These are phyloP conservation scores for Lactuca sativa DNA, from an alignment of 129 eudicot genomes.

Conservation along the genomic window DNA sequence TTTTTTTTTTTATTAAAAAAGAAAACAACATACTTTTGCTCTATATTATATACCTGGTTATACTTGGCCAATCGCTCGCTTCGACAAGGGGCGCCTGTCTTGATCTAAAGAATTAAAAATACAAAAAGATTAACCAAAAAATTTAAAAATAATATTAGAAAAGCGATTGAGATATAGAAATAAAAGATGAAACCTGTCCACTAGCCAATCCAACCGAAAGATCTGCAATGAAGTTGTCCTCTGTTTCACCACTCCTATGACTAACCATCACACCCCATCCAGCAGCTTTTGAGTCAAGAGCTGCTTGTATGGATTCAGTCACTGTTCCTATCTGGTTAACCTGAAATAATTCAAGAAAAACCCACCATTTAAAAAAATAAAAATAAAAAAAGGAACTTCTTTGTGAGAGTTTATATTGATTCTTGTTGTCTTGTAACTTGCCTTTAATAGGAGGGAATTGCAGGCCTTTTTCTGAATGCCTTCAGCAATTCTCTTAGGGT, in stretches of 20 bases:
- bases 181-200: conserved; percentile 66
- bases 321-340: conserved; percentile 98
- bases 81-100: conserved; percentile 98
- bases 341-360: conserved; percentile 37
- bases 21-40: no score
- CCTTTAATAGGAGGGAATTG: conserved; percentile 84
- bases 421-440: conserved; percentile 18
- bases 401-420: neutral
- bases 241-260: conserved; percentile 98
- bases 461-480: conserved; percentile 84
- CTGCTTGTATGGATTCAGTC: conserved; percentile 92
- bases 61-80: conserved; percentile 94
- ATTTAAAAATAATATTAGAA: neutral
- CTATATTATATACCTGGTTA: conserved; percentile 60
- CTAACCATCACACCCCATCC: conserved; percentile 99
- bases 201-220: conserved; percentile 96
- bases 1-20: no score
- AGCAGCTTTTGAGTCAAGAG: conserved; percentile 91
- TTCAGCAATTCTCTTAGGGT: conserved; percentile 85
- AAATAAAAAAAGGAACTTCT: neutral
- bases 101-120: conserved; percentile 50
- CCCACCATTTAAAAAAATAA: neutral
- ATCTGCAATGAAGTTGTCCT: conserved; percentile 97
- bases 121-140: neutral
- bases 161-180: neutral